Base-by-base conservation (phyloP, 73 alveolate genomes). In the Paramecium sexaurelia region DNA sequence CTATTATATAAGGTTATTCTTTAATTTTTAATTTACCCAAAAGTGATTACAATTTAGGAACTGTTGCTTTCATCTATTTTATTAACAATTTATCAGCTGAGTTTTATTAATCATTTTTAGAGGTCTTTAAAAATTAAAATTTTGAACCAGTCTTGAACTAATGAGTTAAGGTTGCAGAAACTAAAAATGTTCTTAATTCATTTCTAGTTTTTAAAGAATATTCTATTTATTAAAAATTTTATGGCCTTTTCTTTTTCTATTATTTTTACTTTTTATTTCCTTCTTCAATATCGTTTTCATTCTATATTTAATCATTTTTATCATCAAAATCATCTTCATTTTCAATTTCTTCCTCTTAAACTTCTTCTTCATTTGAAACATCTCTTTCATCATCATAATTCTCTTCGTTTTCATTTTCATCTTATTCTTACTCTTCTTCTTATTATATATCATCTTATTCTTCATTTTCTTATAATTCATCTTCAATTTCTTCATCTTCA, bases 1-100 rank as follows among this genome's bases (percentile, higher is more conserved):
- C 97, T 32, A 96, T 90, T 1, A 96, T 91, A 51, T 82, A 87
- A 6, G 96, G 96, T 57, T 95, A 89, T 24, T 55, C 87, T 87
- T 78, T 92, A n/a, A 92, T 61, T 32, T 85, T 61, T 13, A 92
- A 73, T 32, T 88, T 88, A 26, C 87, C 87, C 45, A 88, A 68
- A 7, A 88, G 37, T 1, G 94, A 75, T 69, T 88, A 75, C 40
- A 88, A 43, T 29, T 88, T 88, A 41, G 94, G 94, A 26, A 88
- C 75, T 11, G 90, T 24, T 5, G 67, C 45, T 67, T 87, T 92
- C 27, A 84, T 93, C 35, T 85, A 66, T 35, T 29, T 85, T 24
- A 51, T 55, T 41, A 67, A 75, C 41, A 55, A 75, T 40, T 92
- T 87, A 71, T 78, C 94, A 15, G 92, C 83, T 71, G 40, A 36